These are phyloP conservation scores for Blastobotrys attinorum DNA, from an alignment of 805 yeast genomes.

Conservation along the genomic window DNA sequence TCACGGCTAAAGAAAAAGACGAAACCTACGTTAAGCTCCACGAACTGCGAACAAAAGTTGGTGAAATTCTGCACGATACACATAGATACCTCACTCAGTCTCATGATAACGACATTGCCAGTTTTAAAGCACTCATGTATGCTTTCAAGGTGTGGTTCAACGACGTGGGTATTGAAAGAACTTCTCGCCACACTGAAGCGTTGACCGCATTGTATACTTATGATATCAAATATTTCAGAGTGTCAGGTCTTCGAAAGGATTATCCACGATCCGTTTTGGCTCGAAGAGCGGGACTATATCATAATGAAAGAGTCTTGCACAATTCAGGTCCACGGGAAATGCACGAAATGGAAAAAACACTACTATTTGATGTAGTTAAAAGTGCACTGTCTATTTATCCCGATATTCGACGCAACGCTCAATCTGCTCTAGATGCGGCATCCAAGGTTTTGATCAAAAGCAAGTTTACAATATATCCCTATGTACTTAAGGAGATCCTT, in stretches of 20 bases:
- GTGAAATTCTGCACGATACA: conserved; percentile 54
- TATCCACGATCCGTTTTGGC: conserved; percentile 75
- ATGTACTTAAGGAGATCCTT: conserved; percentile 42
- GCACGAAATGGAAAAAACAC: conserved; percentile 50
- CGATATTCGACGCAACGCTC: conserved; percentile 64
- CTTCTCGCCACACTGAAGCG: conserved; percentile 48
- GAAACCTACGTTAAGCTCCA: conserved; percentile 51
- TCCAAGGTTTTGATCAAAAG: conserved; percentile 65
- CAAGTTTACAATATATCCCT: conserved; percentile 44
- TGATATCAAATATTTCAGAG: conserved; percentile 51
- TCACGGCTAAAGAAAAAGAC: conserved; percentile 51
- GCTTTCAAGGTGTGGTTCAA: conserved; percentile 69
- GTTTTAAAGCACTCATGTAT: conserved; percentile 54
- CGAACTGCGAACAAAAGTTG: conserved; percentile 49
- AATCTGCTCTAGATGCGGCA: conserved; percentile 54
- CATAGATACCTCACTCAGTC: conserved; percentile 39
- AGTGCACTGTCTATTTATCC: conserved; percentile 64
- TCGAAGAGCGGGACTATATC: conserved; percentile 63
- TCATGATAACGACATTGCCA: conserved; percentile 54
- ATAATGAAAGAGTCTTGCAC: conserved; percentile 61
- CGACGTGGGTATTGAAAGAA: conserved; percentile 68
- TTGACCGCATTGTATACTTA: conserved; percentile 47
- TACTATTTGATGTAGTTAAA: conserved; percentile 58
- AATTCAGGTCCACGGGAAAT: conserved; percentile 69
- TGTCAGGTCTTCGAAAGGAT: conserved; percentile 57